Evolutionary conservation across 2,329 filamentous ascomycete genomes (phyloP), one percentile per base, ranked within the genome.

Genomic region (Calonectria montana): DNA sequence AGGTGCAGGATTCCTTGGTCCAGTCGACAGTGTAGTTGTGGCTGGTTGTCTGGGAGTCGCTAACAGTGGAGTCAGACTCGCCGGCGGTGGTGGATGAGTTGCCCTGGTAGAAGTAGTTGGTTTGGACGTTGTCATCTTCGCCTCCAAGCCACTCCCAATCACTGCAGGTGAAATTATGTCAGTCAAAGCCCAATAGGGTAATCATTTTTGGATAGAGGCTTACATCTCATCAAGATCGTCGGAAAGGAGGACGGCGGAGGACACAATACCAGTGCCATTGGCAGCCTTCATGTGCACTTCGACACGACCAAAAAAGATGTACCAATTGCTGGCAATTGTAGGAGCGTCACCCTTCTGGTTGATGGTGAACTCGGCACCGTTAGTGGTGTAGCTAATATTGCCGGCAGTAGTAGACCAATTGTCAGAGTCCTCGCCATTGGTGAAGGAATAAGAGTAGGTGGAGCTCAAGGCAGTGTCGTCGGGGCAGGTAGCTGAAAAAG

Each of bases 91-190:
- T 88, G 21, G 88, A 89, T 70, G 88, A 91, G 84, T 93, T 85
- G 73, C 92, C 93, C 86, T 94, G 92, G 85, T 91, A 89, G 84
- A 93, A 94, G 86, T 94, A 97, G 86, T 97, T 97, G 81, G 91
- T 93, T 85, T 98, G 96, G 31, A 96, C 95, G 81, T 96, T 87
- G 37, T 86, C 83, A 75, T 88, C 84, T 80, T 94, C 90, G 67
- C 91, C 91, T 71, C 96, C 96, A 67, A 98, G 88, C 93, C 94
- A 95, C 81, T 96, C 94, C 91, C 93, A 94, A 80, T 96, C 94
- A 72, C 70, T 74, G 9, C 3, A 39, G 16, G 16, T 27, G n/a
- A 15, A 47, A 23, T 47, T 25, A 31, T 29, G 48, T 53, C 48
- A 53, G 48, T 53, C 23, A 12, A 16, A 29, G 16, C 6, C n/a